Conservation (phyloP, 164 flowering plant species). For the Echeveria elegans region DNA sequence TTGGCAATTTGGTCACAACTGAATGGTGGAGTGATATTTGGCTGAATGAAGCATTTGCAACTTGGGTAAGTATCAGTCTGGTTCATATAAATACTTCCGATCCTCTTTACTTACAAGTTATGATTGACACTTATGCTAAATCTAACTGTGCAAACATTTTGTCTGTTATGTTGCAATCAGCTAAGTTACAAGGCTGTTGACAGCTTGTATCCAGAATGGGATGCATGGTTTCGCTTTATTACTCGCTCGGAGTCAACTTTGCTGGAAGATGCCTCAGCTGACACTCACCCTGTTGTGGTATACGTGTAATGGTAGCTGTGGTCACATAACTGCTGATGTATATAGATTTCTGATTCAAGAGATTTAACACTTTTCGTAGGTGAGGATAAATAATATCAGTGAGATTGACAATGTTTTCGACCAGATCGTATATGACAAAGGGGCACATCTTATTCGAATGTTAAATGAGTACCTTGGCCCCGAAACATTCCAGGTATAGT, state of each 20-base stretch:
- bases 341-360: neutral
- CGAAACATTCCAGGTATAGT: neutral
- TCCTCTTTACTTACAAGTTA: too few species aligned
- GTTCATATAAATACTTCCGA: too few species aligned
- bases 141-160: neutral
- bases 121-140: too few species aligned
- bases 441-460: neutral
- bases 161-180: neutral
- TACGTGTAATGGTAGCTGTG: neutral
- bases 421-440: neutral
- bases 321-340: neutral
- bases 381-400: neutral
- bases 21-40: slow-evolving; percentile 10
- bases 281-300: slow-evolving; percentile 8
- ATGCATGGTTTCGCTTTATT: neutral
- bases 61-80: too few species aligned
- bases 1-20: neutral
- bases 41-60: slow-evolving; percentile 42
- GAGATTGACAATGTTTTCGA: neutral
- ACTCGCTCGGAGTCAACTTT: neutral
- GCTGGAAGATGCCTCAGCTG: neutral
- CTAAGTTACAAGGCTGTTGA: slow-evolving; percentile 1
- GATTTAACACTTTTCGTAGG: neutral
- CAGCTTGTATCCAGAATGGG: neutral
- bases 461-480: slow-evolving; percentile 3